Evolutionary conservation across 2,329 filamentous ascomycete species (phyloP), one percentile per base, ranked within the genome.

Genomic region (Verticillium tricorpus): DNA sequence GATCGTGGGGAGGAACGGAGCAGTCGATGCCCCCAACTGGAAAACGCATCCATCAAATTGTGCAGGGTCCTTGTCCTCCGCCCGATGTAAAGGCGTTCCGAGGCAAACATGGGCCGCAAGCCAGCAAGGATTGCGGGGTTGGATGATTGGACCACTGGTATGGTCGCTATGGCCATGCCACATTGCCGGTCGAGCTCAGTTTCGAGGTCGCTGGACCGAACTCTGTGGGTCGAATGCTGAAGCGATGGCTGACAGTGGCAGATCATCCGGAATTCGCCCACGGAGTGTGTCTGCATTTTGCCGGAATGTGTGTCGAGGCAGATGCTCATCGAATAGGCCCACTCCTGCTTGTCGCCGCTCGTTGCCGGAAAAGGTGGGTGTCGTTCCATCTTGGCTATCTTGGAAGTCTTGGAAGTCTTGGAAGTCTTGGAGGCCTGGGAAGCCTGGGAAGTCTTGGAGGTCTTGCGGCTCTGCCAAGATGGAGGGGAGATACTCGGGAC

Each of bases 1-100:
- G 56, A 58, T 58, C 56, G 40, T 25, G 32, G 45, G 19, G 45
- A 52, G 45, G 19, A n/a, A n/a, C 28, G 28, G 28, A 28, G 28
- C 28, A 58, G 56, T 45, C 19, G 35, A 35, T 22, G n/a, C 56
- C 35, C 22, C 35, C 15, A 58, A 32, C n/a, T 45, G 35, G 56
- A 37, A 58, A 45, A 45, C 17, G 56, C 56, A 45, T 58, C 35
- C 56, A 58, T 58, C 35, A 40, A 45, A 40, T n/a, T n/a, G 34
- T 45, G 34, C 28, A 25, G 56, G 56, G 32, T 22, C 56, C 56
- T 35, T 35, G 35, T 45, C 45, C 45, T 12, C 28, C n/a, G 8
- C 45, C 45, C 19, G 45, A 22, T 52, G 45, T 2, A 52, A 19
- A 52, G 45, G 19, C 19, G 19, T 11, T 25, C 45, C 6, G 22